Percentiles rank a stretch among this genome's conserved stretches.
These are phyloP conservation scores for Phaeosphaeriaceae sp. DNA, from an alignment of 2,329 filamentous ascomycete genomes.

Conservation along the genomic window DNA sequence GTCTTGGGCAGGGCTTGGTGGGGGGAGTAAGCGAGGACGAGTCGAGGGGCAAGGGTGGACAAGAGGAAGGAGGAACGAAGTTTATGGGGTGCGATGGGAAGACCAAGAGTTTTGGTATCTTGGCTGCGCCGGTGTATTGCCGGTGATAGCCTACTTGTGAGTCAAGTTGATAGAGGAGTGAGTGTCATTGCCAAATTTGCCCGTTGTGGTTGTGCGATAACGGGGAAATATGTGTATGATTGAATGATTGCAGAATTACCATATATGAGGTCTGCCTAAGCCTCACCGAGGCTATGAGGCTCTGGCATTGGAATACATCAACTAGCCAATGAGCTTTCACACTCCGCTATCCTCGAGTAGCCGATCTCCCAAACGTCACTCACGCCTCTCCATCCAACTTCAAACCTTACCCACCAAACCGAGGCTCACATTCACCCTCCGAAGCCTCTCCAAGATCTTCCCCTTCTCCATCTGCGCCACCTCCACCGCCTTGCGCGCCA, in stretches of 20 bases:
- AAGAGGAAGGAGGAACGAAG: background rate
- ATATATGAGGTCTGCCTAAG: background rate
- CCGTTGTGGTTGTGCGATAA: no score
- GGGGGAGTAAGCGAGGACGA: background rate
- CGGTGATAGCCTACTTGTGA: constrained; percentile 10
- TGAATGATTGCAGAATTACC: background rate
- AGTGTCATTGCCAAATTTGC: background rate
- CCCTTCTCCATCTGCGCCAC: constrained; percentile 1
- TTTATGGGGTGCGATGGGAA: background rate
- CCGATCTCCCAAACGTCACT: background rate
- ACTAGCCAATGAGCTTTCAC: background rate
- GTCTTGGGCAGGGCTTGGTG: constrained; percentile 19
- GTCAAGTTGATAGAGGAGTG: background rate
- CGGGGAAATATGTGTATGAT: no score
- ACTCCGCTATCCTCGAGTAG: background rate
- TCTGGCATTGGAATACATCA: background rate
- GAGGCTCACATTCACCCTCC: constrained; percentile 7
- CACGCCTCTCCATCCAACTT: background rate
- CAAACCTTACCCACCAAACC: constrained; percentile 3
- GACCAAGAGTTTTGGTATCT: constrained; percentile 4
- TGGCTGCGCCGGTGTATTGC: constrained; percentile 6
- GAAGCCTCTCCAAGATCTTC: constrained; percentile 13
- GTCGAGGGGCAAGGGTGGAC: background rate
- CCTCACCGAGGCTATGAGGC: background rate
- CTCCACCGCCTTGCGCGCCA: constrained; percentile 7